phyloP scores from a whole-genome alignment of 2,329 filamentous ascomycete species.

The Calonectria crousiana region DNA sequence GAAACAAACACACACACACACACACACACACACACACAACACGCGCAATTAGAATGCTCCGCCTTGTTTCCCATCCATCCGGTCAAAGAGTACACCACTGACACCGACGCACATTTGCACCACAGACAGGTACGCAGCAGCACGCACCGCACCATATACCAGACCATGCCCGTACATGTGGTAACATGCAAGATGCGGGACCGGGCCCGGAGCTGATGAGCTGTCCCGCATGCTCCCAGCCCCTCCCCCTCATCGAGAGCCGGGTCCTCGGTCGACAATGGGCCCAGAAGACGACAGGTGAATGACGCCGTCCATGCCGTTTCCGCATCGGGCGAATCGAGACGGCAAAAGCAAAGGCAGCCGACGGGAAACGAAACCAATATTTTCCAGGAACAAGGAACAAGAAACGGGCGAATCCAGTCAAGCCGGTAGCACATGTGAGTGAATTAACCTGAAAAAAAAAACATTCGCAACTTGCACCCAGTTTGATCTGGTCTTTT shows the following conservation, averaged over 20 bases:
- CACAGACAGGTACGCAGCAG: neutral
- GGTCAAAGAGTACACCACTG: neutral
- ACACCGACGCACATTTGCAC: neutral
- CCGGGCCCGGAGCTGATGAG: neutral
- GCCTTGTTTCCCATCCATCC: neutral
- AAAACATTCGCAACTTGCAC: neutral
- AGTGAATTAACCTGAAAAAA: constrained; percentile 4
- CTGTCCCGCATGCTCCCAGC: neutral
- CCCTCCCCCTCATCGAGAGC: neutral
- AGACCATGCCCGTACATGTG: too few relatives aligned
- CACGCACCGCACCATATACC: neutral
- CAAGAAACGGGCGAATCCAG: neutral
- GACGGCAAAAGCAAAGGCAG: neutral
- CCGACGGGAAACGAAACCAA: neutral
- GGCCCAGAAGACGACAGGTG: neutral
- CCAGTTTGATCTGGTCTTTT: constrained; percentile 10
- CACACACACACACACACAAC: too few relatives aligned
- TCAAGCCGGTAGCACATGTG: neutral
- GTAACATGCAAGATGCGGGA: neutral
- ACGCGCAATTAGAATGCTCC: neutral
- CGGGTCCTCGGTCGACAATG: neutral
- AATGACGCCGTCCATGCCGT: constrained; percentile 2
- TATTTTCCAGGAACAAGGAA: neutral
- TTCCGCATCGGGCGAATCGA: constrained; percentile 3
- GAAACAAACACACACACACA: too few relatives aligned